Percentiles rank a stretch among this genome's conserved stretches.
Conservation (phyloP, 176 grass and related monocot genomes). For the Carex littledalei region DNA sequence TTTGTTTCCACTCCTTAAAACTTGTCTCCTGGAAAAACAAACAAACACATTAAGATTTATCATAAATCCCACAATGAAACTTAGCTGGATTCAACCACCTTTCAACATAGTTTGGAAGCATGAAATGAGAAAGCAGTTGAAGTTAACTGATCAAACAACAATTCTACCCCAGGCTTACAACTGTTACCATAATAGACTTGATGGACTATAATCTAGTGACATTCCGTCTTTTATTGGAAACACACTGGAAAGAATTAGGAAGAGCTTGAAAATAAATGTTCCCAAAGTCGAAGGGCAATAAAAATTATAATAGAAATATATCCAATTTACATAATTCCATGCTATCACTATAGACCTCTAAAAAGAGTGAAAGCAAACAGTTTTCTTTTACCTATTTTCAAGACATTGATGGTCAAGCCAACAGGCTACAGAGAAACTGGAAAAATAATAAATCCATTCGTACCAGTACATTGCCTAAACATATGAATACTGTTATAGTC, state of each 20-base stretch:
- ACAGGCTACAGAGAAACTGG: background rate
- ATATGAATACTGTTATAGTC: background rate
- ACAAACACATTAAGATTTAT: background rate
- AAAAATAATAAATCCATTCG: background rate
- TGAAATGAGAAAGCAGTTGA: background rate
- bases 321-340: background rate
- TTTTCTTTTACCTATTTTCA: background rate
- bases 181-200: slow-evolving; percentile 5
- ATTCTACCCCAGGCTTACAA: background rate
- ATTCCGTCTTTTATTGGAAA: background rate
- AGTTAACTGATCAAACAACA: background rate
- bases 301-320: background rate
- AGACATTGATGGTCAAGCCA: background rate
- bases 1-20: slow-evolving; percentile 98
- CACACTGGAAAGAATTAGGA: background rate
- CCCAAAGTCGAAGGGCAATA: background rate
- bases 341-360: background rate
- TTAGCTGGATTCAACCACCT: slow-evolving; percentile 15
- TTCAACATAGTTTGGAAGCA: background rate
- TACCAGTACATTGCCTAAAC: background rate
- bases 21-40: slow-evolving; percentile 55
- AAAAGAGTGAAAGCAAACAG: background rate
- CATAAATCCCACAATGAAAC: slow-evolving; percentile 9
- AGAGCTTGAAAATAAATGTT: background rate
- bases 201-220: background rate